Base-by-base conservation (phyloP, 108 stramenopile species). In the Fistulifera pelliculosa region DNA sequence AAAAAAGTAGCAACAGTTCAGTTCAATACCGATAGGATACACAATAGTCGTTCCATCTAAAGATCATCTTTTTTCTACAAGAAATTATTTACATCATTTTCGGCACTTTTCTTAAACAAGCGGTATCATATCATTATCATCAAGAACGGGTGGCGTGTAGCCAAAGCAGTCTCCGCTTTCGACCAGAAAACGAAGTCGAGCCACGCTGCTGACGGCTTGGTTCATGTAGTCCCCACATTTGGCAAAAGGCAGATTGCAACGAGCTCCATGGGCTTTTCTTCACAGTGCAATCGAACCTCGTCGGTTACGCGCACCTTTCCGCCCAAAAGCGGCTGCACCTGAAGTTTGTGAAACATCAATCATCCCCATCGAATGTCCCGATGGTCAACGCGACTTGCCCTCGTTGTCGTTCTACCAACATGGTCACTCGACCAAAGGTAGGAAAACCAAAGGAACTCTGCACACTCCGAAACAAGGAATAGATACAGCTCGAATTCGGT, bases 391-490 rank as follows among this genome's bases (percentile, higher is more conserved):
- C 71, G 38, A 86, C 69, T 21, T 67, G 75, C 22, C 81, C 76
- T 27, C 74, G 65, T 17, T 53, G 57, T 21, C 79, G 72, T 68
- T 86, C 85, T 12, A 82, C 74, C 65, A 86, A 82, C 47, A 86
- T 80, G 27, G 71, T 73, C 27, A 79, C 62, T n/a, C 64, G 62
- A 7, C 79, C 74, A 60, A 65, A 61, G 2, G 41, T 54, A 52
- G 63, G 40, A 47, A 63, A 56, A 4, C 67, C 73, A 10, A 74
- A 49, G 18, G 25, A 35, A 42, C 55, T 44, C 12, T 39, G 49
- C 7, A 74, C 1, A 8, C 38, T 35, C 35, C 54, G 62, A 23
- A 62, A 59, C 11, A 38, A 15, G 10, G 31, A 13, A 52, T 64
- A 60, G n/a, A 75, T 19, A 19, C 13, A 58, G 26, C 55, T 61